These are phyloP conservation scores for Tuber calosporum DNA, from an alignment of 495 filamentous ascomycete species.

Conservation along the genomic window DNA sequence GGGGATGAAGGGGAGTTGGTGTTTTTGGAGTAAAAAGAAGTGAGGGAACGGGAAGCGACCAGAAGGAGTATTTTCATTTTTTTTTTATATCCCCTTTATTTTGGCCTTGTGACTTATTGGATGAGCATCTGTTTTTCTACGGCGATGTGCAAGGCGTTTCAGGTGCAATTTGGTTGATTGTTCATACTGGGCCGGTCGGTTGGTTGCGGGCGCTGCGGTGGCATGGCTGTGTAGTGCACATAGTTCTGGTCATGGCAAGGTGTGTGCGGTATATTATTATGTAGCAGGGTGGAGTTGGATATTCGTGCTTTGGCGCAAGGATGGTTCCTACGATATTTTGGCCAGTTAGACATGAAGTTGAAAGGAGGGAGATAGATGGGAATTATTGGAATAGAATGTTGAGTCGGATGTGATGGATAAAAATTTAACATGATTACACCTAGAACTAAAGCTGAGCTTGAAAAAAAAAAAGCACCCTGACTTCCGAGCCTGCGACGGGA, in stretches of 20 bases:
- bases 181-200: not conserved
- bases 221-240: not conserved
- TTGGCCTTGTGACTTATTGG: not conserved
- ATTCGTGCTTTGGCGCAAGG: not conserved
- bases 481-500: not conserved
- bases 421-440: not conserved
- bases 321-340: not conserved
- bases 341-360: not conserved
- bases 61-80: not conserved
- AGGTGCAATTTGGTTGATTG: not conserved
- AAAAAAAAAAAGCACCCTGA: not conserved
- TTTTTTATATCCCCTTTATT: too few species aligned
- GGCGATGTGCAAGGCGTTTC: not conserved
- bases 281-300: not conserved
- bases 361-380: not conserved
- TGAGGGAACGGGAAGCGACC: not conserved
- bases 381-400: not conserved
- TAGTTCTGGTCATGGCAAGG: not conserved
- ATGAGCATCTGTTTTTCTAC: not conserved
- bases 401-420: not conserved
- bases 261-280: not conserved
- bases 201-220: not conserved
- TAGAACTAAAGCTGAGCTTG: not conserved
- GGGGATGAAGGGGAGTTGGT: slow-evolving; percentile 57
- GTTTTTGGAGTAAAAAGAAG: slow-evolving; percentile 58